Percentiles rank a stretch among this genome's conserved stretches.
phyloP scores from a whole-genome alignment of 345 rosid genomes.

The Boechera divaricarpa region DNA sequence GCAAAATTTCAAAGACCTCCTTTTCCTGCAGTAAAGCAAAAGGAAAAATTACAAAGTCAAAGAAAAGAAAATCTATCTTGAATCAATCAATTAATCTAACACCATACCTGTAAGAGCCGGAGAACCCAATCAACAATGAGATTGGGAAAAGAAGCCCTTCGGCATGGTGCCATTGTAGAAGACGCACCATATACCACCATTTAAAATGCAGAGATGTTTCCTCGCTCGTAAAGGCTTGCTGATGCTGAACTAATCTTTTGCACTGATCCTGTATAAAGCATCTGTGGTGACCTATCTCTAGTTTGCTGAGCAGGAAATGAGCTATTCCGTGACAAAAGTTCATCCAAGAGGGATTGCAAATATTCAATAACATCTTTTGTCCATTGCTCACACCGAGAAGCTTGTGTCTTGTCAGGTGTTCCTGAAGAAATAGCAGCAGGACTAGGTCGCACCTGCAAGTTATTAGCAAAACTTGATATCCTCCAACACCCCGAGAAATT shows the following conservation, averaged over 20 bases:
- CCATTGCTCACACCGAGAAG: slow-evolving; percentile 86
- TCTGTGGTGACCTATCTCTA: slow-evolving; percentile 72
- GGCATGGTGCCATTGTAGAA: slow-evolving; percentile 90
- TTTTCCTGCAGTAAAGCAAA: slow-evolving; percentile 70
- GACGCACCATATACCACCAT: slow-evolving; percentile 96
- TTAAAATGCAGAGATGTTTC: slow-evolving; percentile 87
- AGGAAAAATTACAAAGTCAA: slow-evolving; percentile 34
- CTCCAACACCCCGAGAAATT: slow-evolving; percentile 24
- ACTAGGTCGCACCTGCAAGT: slow-evolving; percentile 79
- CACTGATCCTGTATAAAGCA: slow-evolving; percentile 67
- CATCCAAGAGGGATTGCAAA: slow-evolving; percentile 84
- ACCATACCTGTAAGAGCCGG: slow-evolving; percentile 73
- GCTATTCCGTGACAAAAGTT: slow-evolving; percentile 65
- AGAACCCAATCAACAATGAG: slow-evolving; percentile 95
- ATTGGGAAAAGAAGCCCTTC: slow-evolving; percentile 93
- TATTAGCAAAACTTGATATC: slow-evolving; percentile 43
- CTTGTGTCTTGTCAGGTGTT: slow-evolving; percentile 63
- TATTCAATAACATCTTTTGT: slow-evolving; percentile 95
- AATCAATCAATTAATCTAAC: slow-evolving; percentile 19
- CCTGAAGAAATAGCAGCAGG: slow-evolving; percentile 70
- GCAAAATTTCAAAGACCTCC: slow-evolving; percentile 77
- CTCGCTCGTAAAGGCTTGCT: slow-evolving; percentile 63
- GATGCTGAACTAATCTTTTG: slow-evolving; percentile 66
- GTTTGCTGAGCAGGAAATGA: slow-evolving; percentile 63
- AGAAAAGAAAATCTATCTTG: slow-evolving; percentile 8